Evolutionary conservation across 768 basidiomycete species (phyloP).

Genomic region (Baorangia bicolor): DNA sequence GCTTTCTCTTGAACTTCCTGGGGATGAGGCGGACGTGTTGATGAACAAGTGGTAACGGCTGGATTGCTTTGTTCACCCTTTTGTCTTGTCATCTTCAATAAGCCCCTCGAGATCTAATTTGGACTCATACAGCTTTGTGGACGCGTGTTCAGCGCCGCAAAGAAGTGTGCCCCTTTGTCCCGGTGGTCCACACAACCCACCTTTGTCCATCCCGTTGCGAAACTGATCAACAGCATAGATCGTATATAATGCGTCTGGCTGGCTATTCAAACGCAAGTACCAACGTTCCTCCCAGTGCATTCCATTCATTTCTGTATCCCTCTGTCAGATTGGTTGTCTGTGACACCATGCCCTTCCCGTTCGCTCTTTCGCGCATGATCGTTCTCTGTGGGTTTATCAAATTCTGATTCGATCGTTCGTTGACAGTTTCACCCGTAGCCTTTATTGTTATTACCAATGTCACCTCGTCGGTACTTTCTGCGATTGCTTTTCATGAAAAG

Average conservation of each 20-base stretch:
- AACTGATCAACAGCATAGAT: neutral
- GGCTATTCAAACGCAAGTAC: neutral
- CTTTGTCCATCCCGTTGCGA: constrained; percentile 9
- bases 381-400: constrained; percentile 18
- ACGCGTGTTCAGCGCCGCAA: neutral
- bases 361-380: constrained; percentile 18
- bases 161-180: constrained; percentile 5
- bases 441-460: constrained; percentile 14
- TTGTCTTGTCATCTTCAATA: neutral
- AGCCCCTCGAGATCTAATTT: neutral
- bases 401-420: neutral
- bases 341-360: constrained; percentile 28
- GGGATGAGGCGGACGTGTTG: neutral
- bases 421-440: constrained; percentile 14
- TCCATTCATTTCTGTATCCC: constrained; percentile 4
- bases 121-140: constrained; percentile 3
- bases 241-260: constrained; percentile 15
- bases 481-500: constrained; percentile 15
- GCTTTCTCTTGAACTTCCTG: neutral
- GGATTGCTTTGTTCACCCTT: neutral
- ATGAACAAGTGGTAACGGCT: neutral
- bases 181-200: constrained; percentile 4
- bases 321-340: constrained; percentile 17
- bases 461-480: constrained; percentile 16
- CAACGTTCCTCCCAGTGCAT: neutral